Percentiles rank a stretch among this genome's conserved stretches.
phyloP scores from a whole-genome alignment of 306 rosid genomes.

The Oemleria cerasiformis region DNA sequence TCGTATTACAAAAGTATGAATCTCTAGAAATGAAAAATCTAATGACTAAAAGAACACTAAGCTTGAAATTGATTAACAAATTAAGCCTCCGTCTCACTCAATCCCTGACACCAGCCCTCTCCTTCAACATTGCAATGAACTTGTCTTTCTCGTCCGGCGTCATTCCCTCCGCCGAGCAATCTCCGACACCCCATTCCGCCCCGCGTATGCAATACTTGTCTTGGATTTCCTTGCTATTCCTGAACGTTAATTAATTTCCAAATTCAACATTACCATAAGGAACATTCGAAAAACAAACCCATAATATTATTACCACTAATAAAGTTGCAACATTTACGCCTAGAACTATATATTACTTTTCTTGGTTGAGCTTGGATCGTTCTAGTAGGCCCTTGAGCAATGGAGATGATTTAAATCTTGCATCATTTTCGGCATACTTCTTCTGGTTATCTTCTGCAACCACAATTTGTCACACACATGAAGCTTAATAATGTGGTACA shows the following conservation, averaged over 20 bases:
- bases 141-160: slow-evolving; percentile 61
- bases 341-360: slow-evolving; percentile 47
- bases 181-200: slow-evolving; percentile 97
- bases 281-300: background rate
- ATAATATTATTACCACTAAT: background rate
- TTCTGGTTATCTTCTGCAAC: slow-evolving; percentile 90
- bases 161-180: slow-evolving; percentile 86
- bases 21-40: background rate
- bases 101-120: slow-evolving; percentile 52
- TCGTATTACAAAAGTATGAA: background rate
- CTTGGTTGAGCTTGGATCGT: slow-evolving; percentile 74
- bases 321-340: too few relatives aligned
- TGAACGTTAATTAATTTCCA: slow-evolving; percentile 19
- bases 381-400: slow-evolving; percentile 65
- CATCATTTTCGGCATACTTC: slow-evolving; percentile 76
- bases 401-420: slow-evolving; percentile 66
- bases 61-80: background rate
- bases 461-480: background rate
- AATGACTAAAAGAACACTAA: background rate
- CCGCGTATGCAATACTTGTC: slow-evolving; percentile 91
- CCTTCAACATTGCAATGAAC: slow-evolving; percentile 70
- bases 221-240: slow-evolving; percentile 59
- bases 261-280: background rate
- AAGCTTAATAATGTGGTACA: background rate
- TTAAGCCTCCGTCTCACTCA: background rate